Percentiles rank a stretch among this genome's conserved stretches.
phyloP scores from a whole-genome alignment of 257 asterid species.

The Ophiorrhiza pumila region DNA sequence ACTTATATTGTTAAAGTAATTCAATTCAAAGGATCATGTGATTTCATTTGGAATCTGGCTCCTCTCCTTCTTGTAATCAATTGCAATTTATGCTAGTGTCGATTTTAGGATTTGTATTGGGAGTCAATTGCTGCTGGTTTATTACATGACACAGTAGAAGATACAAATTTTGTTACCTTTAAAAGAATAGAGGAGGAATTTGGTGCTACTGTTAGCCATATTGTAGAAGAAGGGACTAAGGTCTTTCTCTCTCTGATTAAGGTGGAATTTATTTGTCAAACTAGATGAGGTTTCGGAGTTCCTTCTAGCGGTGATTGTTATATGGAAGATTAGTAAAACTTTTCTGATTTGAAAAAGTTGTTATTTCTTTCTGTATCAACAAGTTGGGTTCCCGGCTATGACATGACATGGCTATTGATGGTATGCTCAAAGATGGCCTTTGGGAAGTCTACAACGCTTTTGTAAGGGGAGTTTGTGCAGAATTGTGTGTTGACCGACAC shows the following conservation, averaged over 20 bases:
- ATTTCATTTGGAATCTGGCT: constrained; percentile 7
- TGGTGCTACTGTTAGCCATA: constrained; percentile 73
- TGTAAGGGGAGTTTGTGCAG: too few species aligned
- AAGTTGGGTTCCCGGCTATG: too few species aligned
- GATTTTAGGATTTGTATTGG: constrained; percentile 83
- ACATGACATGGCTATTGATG: too few species aligned
- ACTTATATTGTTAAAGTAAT: constrained; percentile 12
- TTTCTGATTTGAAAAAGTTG: too few species aligned
- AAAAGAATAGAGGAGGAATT: constrained; percentile 76
- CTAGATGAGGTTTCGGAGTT: too few species aligned
- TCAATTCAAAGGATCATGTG: background rate
- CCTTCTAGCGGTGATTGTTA: too few species aligned
- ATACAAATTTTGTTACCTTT: constrained; percentile 74
- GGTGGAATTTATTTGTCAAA: constrained; percentile 4
- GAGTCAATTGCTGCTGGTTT: constrained; percentile 95
- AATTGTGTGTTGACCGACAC: too few species aligned
- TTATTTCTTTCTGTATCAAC: too few species aligned
- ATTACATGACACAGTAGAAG: constrained; percentile 94
- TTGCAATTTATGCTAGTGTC: constrained; percentile 12
- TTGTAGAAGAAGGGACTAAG: constrained; percentile 97
- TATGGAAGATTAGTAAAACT: too few species aligned
- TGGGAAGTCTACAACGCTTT: too few species aligned
- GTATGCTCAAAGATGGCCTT: too few species aligned
- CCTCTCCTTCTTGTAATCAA: constrained; percentile 14
- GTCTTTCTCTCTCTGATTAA: constrained; percentile 26